Base-by-base conservation (phyloP, 257 asterid genomes). In the Verbena officinalis region DNA sequence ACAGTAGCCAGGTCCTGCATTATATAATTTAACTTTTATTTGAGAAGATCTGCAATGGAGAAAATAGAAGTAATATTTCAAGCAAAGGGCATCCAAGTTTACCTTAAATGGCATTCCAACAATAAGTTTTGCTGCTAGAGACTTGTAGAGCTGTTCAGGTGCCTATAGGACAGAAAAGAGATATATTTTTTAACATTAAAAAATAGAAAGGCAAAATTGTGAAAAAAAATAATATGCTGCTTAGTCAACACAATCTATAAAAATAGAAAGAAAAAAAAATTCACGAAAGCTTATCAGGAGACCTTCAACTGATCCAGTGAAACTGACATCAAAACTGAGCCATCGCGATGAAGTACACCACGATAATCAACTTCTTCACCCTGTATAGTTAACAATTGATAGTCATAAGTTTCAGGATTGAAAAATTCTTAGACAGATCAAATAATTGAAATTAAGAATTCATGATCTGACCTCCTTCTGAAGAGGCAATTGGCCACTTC, bases 61-160 rank as follows among this genome's bases (percentile, higher is more conserved):
- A 71, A 55, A 70, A 72, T 40, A 12, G 59, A 34, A 14, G 22
- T 24, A 7, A 64, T 9, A 59, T 14, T 38, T 56, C 38, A n/a
- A 54, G 55, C 33, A 27, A 71, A 50, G 74, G 68, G 19, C 45
- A 22, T 39, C 10, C 31, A 34, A 45, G 38, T 44, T 14, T 67
- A 92, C 98, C 98, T 94, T 94, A 72, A 88, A 88, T 24, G 99
- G 99, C 99, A 94, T 94, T 65, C 99, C 99, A 5, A 90, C 77
- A 7, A 78, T 69, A 73, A 94, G 96, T 68, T 90, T 94, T 73
- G 99, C 86, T 17, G 98, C 96, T 71, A 94, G 80, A 64, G 90
- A 78, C 78, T 73, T 86, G 90, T 94, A 94, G 13, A 90, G 79
- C 71, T 80, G 82, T 78, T 90, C 99, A n/a, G 99, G 99, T 52